These are phyloP conservation scores for Insectozyma bohioensis DNA, from an alignment of 1,139 yeast species.

Conservation along the genomic window DNA sequence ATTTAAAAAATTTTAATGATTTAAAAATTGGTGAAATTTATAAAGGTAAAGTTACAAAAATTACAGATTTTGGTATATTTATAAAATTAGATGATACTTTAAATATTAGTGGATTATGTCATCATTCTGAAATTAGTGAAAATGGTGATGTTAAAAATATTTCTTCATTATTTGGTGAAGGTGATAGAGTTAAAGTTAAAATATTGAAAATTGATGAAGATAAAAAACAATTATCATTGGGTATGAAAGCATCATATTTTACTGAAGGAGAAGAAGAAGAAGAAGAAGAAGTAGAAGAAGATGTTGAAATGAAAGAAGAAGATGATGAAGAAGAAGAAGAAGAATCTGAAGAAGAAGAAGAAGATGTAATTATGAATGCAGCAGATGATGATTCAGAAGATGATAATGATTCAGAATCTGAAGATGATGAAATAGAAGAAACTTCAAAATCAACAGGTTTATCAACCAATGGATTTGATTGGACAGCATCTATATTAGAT, in stretches of 20 bases:
- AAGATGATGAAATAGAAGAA: slow-evolving; percentile 25
- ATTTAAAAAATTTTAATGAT: slow-evolving; percentile 61
- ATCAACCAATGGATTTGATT: slow-evolving; percentile 82
- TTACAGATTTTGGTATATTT: slow-evolving; percentile 89
- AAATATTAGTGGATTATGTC: slow-evolving; percentile 83
- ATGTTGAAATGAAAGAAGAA: slow-evolving; percentile 25
- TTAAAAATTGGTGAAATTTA: slow-evolving; percentile 65
- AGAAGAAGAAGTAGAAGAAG: slow-evolving; percentile 33
- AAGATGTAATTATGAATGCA: slow-evolving; percentile 27
- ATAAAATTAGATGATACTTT: slow-evolving; percentile 75
- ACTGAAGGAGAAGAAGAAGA: slow-evolving; percentile 37
- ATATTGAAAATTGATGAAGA: slow-evolving; percentile 60
- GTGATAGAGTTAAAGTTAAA: slow-evolving; percentile 87
- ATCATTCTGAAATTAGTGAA: slow-evolving; percentile 83
- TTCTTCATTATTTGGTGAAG: slow-evolving; percentile 69
- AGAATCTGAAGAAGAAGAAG: slow-evolving; percentile 27
- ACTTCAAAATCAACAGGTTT: slow-evolving; percentile 49
- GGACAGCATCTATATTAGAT: slow-evolving; percentile 89
- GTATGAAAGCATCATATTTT: slow-evolving; percentile 94
- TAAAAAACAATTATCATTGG: slow-evolving; percentile 78
- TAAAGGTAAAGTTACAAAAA: slow-evolving; percentile 79
- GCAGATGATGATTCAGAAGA: slow-evolving; percentile 17
- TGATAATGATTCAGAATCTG: slow-evolving; percentile 20
- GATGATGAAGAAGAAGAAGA: slow-evolving; percentile 24
- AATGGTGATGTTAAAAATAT: slow-evolving; percentile 47